Conservation (phyloP, 2,329 filamentous ascomycete species). For the Lachnellula arida region DNA sequence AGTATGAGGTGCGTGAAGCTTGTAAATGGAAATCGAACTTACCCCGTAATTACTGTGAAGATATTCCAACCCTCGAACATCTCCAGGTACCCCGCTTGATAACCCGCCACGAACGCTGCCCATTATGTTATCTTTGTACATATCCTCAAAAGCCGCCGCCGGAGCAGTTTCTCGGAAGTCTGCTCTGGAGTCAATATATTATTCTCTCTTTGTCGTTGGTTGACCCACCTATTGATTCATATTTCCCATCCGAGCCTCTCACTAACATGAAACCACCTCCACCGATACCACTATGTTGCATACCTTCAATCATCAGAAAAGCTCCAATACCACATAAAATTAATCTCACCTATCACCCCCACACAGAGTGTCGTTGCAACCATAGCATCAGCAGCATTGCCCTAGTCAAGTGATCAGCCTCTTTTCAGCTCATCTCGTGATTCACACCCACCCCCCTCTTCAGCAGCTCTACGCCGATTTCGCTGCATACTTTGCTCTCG, state of each 20-base stretch:
- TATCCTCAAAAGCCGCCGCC: slow-evolving; percentile 73
- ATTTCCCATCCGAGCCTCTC: slow-evolving; percentile 64
- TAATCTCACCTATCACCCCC: slow-evolving; percentile 56
- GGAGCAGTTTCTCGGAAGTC: slow-evolving; percentile 90
- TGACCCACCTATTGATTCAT: slow-evolving; percentile 60
- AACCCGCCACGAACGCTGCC: slow-evolving; percentile 69
- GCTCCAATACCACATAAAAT: not conserved
- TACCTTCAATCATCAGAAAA: slow-evolving; percentile 39
- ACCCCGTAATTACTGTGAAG: slow-evolving; percentile 69
- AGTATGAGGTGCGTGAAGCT: not conserved
- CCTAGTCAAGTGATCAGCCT: slow-evolving; percentile 33
- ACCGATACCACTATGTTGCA: slow-evolving; percentile 79
- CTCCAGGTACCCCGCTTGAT: slow-evolving; percentile 66
- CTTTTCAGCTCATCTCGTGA: not conserved
- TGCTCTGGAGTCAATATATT: slow-evolving; percentile 7
- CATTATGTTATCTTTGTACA: slow-evolving; percentile 69
- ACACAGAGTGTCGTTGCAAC: slow-evolving; percentile 72
- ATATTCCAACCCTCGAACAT: slow-evolving; percentile 73
- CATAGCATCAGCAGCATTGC: slow-evolving; percentile 73
- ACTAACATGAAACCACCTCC: slow-evolving; percentile 90
- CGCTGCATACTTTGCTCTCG: slow-evolving; percentile 48
- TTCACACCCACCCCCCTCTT: slow-evolving; percentile 38
- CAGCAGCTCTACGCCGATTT: slow-evolving; percentile 47
- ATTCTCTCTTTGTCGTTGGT: not conserved
- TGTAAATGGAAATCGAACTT: slow-evolving; percentile 19